phyloP scores from a whole-genome alignment of 148 eudicot genomes.

The Spergularia bocconei region DNA sequence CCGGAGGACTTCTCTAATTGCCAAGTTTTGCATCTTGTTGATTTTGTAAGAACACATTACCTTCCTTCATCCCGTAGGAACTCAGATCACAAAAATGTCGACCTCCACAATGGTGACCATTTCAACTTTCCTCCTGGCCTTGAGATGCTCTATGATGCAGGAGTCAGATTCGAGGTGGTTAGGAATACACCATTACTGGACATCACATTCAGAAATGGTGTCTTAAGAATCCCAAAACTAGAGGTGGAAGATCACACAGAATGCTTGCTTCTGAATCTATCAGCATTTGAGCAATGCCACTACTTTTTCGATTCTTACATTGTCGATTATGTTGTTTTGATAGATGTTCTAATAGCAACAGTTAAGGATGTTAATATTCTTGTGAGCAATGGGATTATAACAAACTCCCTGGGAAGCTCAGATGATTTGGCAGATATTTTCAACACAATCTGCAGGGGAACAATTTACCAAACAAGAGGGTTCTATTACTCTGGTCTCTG shows the following conservation, averaged over 20 bases:
- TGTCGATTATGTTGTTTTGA: conserved; percentile 28
- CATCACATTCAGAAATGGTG: conserved; percentile 7
- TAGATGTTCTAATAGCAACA: conserved; percentile 26
- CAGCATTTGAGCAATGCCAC: conserved; percentile 33
- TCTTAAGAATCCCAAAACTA: conserved; percentile 22
- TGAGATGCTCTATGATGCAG: conserved; percentile 21
- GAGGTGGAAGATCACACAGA: conserved; percentile 29
- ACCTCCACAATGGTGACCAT: background rate
- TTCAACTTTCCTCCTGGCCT: conserved; percentile 22
- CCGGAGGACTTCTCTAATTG: background rate
- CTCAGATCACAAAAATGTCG: too few relatives aligned
- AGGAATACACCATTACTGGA: conserved; percentile 15
- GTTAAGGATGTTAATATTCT: conserved; percentile 30
- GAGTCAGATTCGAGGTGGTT: conserved; percentile 22
- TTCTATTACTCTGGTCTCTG: conserved; percentile 27
- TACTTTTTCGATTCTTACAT: conserved; percentile 30
- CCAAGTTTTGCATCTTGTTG: conserved; percentile 23
- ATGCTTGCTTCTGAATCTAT: conserved; percentile 21
- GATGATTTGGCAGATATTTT: conserved; percentile 28
- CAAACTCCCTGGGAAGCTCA: conserved; percentile 16
- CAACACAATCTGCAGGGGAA: conserved; percentile 26
- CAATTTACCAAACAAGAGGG: conserved; percentile 13
- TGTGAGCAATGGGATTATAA: conserved; percentile 8
- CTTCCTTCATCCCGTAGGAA: conserved; percentile 16
- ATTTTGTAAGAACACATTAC: conserved; percentile 19